Conservation (phyloP, 2,329 filamentous ascomycete species). For the Apiospora hydei region DNA sequence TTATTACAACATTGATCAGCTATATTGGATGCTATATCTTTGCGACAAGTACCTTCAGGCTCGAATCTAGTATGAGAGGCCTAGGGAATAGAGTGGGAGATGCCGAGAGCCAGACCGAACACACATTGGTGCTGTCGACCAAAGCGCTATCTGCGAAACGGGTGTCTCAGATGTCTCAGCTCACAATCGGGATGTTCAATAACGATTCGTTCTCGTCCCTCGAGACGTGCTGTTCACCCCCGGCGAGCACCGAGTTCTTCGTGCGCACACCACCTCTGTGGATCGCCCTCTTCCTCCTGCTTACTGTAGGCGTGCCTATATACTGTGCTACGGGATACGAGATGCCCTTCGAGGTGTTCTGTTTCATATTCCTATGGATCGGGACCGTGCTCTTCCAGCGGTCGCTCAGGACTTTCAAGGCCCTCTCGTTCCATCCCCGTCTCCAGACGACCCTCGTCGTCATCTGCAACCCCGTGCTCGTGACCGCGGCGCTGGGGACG, state of each 20-base stretch:
- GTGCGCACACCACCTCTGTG: conserved; percentile 38
- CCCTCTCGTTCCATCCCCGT: conserved; percentile 31
- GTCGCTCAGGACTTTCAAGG: conserved; percentile 32
- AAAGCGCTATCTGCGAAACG: conserved; percentile 27
- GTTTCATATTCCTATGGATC: conserved; percentile 39
- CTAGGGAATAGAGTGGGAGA: conserved; percentile 30
- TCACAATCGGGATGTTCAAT: conserved; percentile 29
- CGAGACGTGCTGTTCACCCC: conserved; percentile 6
- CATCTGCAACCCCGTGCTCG: conserved; percentile 39
- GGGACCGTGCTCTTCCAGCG: conserved; percentile 38
- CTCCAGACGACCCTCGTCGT: conserved; percentile 34
- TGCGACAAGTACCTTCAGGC: conserved; percentile 33
- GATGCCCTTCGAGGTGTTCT: conserved; percentile 39
- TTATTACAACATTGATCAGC: conserved; percentile 37
- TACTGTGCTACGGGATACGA: conserved; percentile 36
- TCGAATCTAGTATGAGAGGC: conserved; percentile 37
- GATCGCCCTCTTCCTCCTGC: conserved; percentile 37
- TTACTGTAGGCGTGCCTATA: conserved; percentile 37
- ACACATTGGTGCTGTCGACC: conserved; percentile 27
- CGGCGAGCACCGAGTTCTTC: conserved; percentile 32
- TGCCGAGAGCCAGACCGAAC: conserved; percentile 31
- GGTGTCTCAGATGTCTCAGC: conserved; percentile 30
- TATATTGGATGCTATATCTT: conserved; percentile 36
- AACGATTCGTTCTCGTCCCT: conserved; percentile 32
- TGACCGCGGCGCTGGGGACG: conserved; percentile 38